Percentiles rank a stretch among this genome's conserved stretches.
phyloP scores from a whole-genome alignment of 2,329 filamentous ascomycete genomes.

The Xylariaceae sp. region DNA sequence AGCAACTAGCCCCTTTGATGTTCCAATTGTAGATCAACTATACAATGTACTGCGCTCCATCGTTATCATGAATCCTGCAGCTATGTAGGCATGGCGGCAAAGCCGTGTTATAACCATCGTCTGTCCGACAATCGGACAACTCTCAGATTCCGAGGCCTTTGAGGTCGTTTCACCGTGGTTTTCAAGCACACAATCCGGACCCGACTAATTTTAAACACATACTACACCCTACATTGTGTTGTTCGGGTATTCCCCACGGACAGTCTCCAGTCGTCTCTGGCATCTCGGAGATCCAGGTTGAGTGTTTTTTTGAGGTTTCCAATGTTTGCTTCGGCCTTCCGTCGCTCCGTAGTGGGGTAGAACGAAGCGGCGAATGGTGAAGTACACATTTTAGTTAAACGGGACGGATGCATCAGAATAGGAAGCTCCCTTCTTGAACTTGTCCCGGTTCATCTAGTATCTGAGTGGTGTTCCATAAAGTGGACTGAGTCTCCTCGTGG shows the following conservation, averaged over 20 bases:
- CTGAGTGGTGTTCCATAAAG: neutral
- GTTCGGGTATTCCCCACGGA: neutral
- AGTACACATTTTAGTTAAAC: neutral
- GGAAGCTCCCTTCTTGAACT: neutral
- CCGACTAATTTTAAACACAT: neutral
- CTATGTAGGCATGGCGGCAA: neutral
- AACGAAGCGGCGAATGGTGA: neutral
- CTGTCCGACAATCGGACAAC: neutral
- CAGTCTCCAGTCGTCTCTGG: neutral
- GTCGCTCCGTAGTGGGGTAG: neutral
- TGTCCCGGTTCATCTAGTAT: too few species aligned
- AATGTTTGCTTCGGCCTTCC: neutral
- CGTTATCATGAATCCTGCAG: too few species aligned
- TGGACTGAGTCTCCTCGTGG: neutral
- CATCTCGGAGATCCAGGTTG: too few species aligned
- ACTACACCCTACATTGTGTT: neutral
- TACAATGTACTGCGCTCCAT: too few species aligned
- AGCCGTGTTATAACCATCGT: neutral
- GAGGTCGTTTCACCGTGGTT: too few species aligned
- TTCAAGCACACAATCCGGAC: neutral
- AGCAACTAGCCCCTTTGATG: too few species aligned
- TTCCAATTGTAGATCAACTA: too few species aligned
- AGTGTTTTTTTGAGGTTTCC: neutral
- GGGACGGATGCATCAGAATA: neutral
- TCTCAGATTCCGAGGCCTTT: too few species aligned